Conservation (phyloP, 805 yeast genomes). For the Yamadazyma olivae region DNA sequence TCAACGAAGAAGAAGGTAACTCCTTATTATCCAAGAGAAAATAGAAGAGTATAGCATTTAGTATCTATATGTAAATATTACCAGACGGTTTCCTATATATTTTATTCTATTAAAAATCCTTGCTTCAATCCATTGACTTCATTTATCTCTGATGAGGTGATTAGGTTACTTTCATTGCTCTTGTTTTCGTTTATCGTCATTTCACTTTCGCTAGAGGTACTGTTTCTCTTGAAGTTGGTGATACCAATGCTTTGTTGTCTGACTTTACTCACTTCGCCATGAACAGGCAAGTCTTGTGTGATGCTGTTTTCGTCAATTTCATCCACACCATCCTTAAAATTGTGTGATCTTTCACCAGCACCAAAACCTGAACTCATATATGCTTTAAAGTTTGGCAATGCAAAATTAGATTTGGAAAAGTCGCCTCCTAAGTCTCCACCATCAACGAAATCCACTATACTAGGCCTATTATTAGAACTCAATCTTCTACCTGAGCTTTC, state of each 20-base stretch:
- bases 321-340: too few species aligned
- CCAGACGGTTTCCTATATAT: neutral
- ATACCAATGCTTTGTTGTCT: constrained; percentile 18
- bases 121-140: constrained; percentile 11
- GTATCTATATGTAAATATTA: too few species aligned
- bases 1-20: constrained; percentile 7
- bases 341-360: too few species aligned
- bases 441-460: constrained; percentile 22
- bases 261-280: neutral
- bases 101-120: constrained; percentile 7
- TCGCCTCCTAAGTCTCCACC: constrained; percentile 24
- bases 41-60: too few species aligned
- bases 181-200: neutral
- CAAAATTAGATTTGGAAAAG: too few species aligned
- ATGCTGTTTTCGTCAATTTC: neutral
- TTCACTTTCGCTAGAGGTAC: too few species aligned
- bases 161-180: constrained; percentile 1
- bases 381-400: too few species aligned
- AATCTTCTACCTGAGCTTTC: constrained; percentile 16
- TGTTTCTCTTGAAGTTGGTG: constrained; percentile 5
- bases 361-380: too few species aligned
- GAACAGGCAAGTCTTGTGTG: neutral
- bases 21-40: neutral
- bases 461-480: constrained; percentile 17
- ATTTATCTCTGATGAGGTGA: constrained; percentile 12